phyloP scores from a whole-genome alignment of 306 rosid species.

The Clitoria ternatea region DNA sequence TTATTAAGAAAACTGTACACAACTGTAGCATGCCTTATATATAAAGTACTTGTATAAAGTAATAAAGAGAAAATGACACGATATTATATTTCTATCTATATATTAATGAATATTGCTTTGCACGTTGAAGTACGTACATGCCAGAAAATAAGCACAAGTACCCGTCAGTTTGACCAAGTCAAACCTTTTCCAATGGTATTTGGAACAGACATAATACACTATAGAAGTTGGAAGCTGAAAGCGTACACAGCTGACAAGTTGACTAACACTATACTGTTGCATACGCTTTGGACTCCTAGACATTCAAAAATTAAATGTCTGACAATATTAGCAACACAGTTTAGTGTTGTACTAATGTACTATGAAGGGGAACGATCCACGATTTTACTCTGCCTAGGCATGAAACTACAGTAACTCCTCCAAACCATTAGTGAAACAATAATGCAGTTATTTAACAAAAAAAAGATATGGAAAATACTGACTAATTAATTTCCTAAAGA shows the following conservation, averaged over 20 bases:
- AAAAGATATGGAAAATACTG: no score
- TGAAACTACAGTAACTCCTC: neutral
- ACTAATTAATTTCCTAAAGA: no score
- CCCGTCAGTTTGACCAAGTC: neutral
- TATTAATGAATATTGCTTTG: neutral
- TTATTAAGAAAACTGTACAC: neutral
- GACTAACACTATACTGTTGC: neutral
- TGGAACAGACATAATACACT: neutral
- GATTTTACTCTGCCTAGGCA: neutral
- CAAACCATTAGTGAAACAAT: neutral
- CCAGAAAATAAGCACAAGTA: neutral
- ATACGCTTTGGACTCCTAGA: neutral
- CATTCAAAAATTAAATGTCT: neutral
- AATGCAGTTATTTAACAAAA: neutral
- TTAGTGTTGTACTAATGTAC: neutral
- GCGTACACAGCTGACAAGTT: neutral
- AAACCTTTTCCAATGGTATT: neutral
- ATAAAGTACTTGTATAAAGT: no score
- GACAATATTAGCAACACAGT: neutral
- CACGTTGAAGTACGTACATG: neutral
- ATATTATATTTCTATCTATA: neutral
- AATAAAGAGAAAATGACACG: neutral
- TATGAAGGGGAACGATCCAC: neutral
- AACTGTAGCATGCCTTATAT: neutral
- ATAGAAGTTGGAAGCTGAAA: neutral